phyloP scores from a whole-genome alignment of 2,329 filamentous ascomycete species.

The Aschersonia sp. region DNA sequence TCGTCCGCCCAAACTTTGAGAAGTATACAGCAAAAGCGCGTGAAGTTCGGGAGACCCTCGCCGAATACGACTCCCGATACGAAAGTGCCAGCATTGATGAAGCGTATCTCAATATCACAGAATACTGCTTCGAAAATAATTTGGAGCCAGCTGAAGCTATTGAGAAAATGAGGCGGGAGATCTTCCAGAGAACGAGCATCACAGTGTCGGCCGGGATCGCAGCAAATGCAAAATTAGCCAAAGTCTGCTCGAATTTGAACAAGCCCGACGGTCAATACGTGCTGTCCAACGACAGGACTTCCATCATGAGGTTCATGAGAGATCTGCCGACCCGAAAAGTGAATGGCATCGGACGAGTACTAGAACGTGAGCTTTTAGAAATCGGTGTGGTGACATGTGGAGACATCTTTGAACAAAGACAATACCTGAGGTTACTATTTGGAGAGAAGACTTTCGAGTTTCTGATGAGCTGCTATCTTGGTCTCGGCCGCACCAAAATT shows the following conservation, averaged over 20 bases:
- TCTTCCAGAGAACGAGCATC: slow-evolving; percentile 62
- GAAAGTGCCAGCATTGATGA: slow-evolving; percentile 94
- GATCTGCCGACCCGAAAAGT: slow-evolving; percentile 77
- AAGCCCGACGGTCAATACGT: slow-evolving; percentile 90
- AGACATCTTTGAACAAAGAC: slow-evolving; percentile 67
- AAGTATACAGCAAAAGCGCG: slow-evolving; percentile 87
- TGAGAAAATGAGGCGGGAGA: slow-evolving; percentile 60
- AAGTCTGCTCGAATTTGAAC: slow-evolving; percentile 90
- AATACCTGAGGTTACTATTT: slow-evolving; percentile 63
- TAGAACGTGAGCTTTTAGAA: slow-evolving; percentile 79
- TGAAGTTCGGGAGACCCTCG: slow-evolving; percentile 70
- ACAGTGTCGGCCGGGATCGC: slow-evolving; percentile 92
- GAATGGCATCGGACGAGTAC: slow-evolving; percentile 86
- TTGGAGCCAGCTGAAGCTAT: slow-evolving; percentile 61
- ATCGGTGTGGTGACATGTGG: slow-evolving; percentile 81
- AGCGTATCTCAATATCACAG: slow-evolving; percentile 87
- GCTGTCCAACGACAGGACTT: slow-evolving; percentile 54
- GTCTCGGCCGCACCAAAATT: slow-evolving; percentile 70
- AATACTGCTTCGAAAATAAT: slow-evolving; percentile 59
- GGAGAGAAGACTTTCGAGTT: slow-evolving; percentile 87
- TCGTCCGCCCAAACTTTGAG: slow-evolving; percentile 71
- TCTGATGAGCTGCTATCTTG: slow-evolving; percentile 69
- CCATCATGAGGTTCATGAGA: slow-evolving; percentile 77
- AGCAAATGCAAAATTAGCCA: slow-evolving; percentile 82
- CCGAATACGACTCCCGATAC: slow-evolving; percentile 78